Evolutionary conservation across 2,329 filamentous ascomycete species (phyloP).

Genomic region (Mycocentrospora acerina): DNA sequence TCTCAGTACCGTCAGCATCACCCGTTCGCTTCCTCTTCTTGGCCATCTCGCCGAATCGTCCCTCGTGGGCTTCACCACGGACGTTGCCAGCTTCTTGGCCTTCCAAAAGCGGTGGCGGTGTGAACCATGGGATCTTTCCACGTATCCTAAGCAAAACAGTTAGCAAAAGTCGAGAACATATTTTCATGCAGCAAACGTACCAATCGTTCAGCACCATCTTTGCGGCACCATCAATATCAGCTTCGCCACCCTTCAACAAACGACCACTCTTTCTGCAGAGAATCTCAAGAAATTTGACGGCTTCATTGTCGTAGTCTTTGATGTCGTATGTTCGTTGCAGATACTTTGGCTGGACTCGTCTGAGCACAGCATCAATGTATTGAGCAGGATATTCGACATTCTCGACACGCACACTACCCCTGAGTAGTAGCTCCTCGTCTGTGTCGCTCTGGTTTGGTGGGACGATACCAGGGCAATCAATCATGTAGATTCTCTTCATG

Average conservation of each 20-base stretch:
- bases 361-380: conserved; percentile 83
- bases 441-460: conserved; percentile 83
- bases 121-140: conserved; percentile 96
- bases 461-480: conserved; percentile 95
- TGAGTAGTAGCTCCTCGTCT: conserved; percentile 82
- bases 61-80: conserved; percentile 66
- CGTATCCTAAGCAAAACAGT: conserved; percentile 54
- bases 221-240: conserved; percentile 90
- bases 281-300: conserved; percentile 81
- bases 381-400: conserved; percentile 96
- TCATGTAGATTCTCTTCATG: conserved; percentile 92
- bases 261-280: conserved; percentile 85
- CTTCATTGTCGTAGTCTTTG: conserved; percentile 69
- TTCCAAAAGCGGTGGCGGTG: conserved; percentile 64
- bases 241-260: conserved; percentile 87
- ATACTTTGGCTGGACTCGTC: conserved; percentile 79
- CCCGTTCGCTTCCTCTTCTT: conserved; percentile 68
- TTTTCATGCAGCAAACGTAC: conserved; percentile 4
- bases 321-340: conserved; percentile 92
- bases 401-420: conserved; percentile 90
- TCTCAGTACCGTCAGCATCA: conserved; percentile 31
- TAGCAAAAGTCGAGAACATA: no score
- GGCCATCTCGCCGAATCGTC: conserved; percentile 79
- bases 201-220: conserved; percentile 98
- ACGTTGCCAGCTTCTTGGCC: conserved; percentile 33